These are phyloP conservation scores for Hygrophorus pudorinus DNA, from an alignment of 768 basidiomycete genomes.

Conservation along the genomic window DNA sequence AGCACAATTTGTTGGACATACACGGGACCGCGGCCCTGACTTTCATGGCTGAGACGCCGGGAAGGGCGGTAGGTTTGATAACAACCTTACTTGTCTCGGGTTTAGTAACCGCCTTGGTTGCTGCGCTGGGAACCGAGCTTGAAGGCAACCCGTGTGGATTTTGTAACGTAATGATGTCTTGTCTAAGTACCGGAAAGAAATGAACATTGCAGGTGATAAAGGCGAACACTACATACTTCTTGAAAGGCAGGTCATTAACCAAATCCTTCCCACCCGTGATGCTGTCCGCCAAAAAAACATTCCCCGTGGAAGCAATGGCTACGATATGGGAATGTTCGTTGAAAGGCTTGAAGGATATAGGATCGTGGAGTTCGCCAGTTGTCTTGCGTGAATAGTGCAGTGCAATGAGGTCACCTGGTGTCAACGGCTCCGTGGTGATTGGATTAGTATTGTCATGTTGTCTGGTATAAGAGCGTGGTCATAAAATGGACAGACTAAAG, in stretches of 20 bases:
- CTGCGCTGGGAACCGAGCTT: slow-evolving; percentile 31
- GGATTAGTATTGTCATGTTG: slow-evolving; percentile 78
- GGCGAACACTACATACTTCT: slow-evolving; percentile 42
- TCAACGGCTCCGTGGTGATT: slow-evolving; percentile 61
- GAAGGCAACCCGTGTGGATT: slow-evolving; percentile 76
- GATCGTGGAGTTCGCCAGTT: slow-evolving; percentile 85
- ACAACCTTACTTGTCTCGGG: slow-evolving; percentile 20
- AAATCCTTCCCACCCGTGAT: slow-evolving; percentile 79
- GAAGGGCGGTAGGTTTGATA: slow-evolving; percentile 23
- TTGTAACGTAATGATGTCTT: slow-evolving; percentile 90
- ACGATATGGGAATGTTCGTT: slow-evolving; percentile 94
- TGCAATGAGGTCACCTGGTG: slow-evolving; percentile 65
- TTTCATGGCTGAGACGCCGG: slow-evolving; percentile 31
- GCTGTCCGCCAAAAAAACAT: slow-evolving; percentile 90
- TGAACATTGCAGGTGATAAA: slow-evolving; percentile 2
- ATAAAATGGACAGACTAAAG: not conserved
- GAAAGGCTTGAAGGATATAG: slow-evolving; percentile 97
- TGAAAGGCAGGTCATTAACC: slow-evolving; percentile 76
- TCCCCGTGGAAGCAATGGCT: slow-evolving; percentile 81
- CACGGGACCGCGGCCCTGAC: slow-evolving; percentile 58
- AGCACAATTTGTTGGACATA: slow-evolving; percentile 20
- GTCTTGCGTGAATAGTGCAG: slow-evolving; percentile 77
- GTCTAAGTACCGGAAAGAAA: slow-evolving; percentile 30
- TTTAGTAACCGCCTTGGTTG: slow-evolving; percentile 20
- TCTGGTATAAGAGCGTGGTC: slow-evolving; percentile 27